phyloP scores from a whole-genome alignment of 1,284 basidiomycete species.

The Porogramme epimiltina region DNA sequence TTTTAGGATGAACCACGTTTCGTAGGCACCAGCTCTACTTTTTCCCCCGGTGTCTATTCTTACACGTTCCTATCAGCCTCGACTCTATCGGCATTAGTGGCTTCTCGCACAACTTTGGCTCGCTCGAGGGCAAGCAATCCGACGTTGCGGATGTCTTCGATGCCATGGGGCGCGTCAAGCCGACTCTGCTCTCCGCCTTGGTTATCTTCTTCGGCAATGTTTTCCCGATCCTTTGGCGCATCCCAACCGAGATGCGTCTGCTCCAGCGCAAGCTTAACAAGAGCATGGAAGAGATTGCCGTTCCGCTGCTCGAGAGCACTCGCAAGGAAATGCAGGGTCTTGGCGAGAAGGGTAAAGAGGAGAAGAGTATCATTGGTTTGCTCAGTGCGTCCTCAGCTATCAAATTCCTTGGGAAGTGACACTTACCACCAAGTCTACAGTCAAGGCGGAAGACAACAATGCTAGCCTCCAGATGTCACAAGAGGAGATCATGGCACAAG shows the following conservation, averaged over 20 bases:
- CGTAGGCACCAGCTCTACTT: slow-evolving; percentile 36
- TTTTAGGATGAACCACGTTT: slow-evolving; percentile 48
- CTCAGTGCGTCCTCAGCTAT: slow-evolving; percentile 41
- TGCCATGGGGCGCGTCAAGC: slow-evolving; percentile 34
- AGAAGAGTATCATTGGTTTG: slow-evolving; percentile 56
- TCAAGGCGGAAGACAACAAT: slow-evolving; percentile 50
- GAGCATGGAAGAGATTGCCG: slow-evolving; percentile 48
- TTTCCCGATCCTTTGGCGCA: slow-evolving; percentile 43
- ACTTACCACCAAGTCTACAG: slow-evolving; percentile 30
- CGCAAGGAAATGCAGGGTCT: slow-evolving; percentile 39
- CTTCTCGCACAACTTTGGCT: slow-evolving; percentile 58
- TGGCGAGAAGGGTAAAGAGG: slow-evolving; percentile 36
- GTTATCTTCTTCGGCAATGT: slow-evolving; percentile 42
- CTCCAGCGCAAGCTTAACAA: slow-evolving; percentile 39
- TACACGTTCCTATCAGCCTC: slow-evolving; percentile 36
- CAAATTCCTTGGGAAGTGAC: background rate
- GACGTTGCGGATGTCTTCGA: slow-evolving; percentile 50
- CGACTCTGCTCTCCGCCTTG: slow-evolving; percentile 28
- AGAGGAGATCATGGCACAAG: slow-evolving; percentile 69
- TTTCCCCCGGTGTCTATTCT: background rate
- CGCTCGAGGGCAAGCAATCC: slow-evolving; percentile 48
- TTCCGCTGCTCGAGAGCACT: slow-evolving; percentile 45
- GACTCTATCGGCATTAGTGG: slow-evolving; percentile 62
- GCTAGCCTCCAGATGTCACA: slow-evolving; percentile 52
- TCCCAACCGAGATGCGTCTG: slow-evolving; percentile 44